Percentiles rank a stretch among this genome's conserved stretches.
These are phyloP conservation scores for Schoenoplectus triqueter DNA, from an alignment of 202 grass and related monocot genomes.

Conservation along the genomic window DNA sequence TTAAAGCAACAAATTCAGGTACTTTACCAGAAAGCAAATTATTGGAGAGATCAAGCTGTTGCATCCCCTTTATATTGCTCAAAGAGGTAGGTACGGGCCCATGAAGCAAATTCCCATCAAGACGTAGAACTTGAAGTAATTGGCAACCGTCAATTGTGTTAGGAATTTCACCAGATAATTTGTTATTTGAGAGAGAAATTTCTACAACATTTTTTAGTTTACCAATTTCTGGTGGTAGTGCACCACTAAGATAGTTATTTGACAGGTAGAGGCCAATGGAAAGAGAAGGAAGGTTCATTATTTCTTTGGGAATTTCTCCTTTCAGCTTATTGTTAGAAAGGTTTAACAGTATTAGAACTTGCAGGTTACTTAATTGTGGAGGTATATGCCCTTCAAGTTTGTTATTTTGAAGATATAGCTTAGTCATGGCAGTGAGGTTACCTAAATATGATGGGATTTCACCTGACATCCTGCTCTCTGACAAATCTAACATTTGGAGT, in stretches of 20 bases:
- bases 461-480: constrained; percentile 30
- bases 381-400: constrained; percentile 43
- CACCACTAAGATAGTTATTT: constrained; percentile 40
- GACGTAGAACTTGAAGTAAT: constrained; percentile 32
- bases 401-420: constrained; percentile 32
- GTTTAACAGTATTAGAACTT: constrained; percentile 21
- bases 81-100: constrained; percentile 35
- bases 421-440: constrained; percentile 19
- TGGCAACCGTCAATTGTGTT: constrained; percentile 37
- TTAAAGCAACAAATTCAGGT: constrained; percentile 30
- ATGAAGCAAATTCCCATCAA: constrained; percentile 34
- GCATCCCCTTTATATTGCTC: constrained; percentile 35
- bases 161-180: constrained; percentile 48
- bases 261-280: constrained; percentile 39
- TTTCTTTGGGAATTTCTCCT: constrained; percentile 47
- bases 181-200: constrained; percentile 45
- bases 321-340: constrained; percentile 46
- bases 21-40: constrained; percentile 33
- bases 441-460: constrained; percentile 46
- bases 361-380: constrained; percentile 29
- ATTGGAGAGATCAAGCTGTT: constrained; percentile 35
- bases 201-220: constrained; percentile 29
- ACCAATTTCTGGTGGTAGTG: constrained; percentile 46
- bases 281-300: constrained; percentile 34
- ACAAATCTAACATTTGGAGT: constrained; percentile 28